phyloP scores from a whole-genome alignment of 2,329 filamentous ascomycete species.

The Trichoderma endophyticum region DNA sequence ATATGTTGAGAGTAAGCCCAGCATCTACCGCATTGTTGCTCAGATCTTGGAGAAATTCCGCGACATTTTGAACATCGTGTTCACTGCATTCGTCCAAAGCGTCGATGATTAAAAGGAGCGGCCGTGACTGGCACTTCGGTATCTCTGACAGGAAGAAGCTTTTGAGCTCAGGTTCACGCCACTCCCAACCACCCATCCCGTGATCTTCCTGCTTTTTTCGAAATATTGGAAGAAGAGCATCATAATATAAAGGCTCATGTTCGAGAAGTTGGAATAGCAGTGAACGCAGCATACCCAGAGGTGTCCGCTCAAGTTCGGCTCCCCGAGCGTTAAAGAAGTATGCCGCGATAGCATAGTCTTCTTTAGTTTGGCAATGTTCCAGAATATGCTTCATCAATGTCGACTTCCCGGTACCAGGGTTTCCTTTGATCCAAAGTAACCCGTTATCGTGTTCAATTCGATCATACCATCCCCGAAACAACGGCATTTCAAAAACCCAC shows the following conservation, averaged over 20 bases:
- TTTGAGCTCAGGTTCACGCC: not conserved
- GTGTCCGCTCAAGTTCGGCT: not conserved
- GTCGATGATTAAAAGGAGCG: not conserved
- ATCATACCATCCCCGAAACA: not conserved
- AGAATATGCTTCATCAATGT: not conserved
- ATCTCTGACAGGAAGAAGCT: not conserved
- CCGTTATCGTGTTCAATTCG: not conserved
- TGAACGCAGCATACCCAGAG: not conserved
- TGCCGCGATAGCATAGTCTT: not conserved
- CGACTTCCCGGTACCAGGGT: not conserved
- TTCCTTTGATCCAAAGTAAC: not conserved
- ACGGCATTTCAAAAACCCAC: not conserved
- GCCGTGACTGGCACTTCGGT: not conserved
- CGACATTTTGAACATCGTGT: not conserved
- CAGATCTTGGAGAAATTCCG: not conserved
- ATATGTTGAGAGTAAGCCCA: not conserved
- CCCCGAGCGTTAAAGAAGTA: not conserved
- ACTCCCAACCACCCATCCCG: too few relatives aligned
- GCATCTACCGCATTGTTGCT: accelerated
- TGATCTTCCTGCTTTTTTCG: too few relatives aligned
- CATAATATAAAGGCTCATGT: too few relatives aligned
- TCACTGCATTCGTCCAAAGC: not conserved
- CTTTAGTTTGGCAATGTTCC: not conserved
- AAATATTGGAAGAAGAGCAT: too few relatives aligned
- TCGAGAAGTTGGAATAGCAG: not conserved